A percentile compares a stretch with the other conserved stretches of the same genome.
phyloP scores from a whole-genome alignment of 495 filamentous ascomycete species.

The Letharia lupina region DNA sequence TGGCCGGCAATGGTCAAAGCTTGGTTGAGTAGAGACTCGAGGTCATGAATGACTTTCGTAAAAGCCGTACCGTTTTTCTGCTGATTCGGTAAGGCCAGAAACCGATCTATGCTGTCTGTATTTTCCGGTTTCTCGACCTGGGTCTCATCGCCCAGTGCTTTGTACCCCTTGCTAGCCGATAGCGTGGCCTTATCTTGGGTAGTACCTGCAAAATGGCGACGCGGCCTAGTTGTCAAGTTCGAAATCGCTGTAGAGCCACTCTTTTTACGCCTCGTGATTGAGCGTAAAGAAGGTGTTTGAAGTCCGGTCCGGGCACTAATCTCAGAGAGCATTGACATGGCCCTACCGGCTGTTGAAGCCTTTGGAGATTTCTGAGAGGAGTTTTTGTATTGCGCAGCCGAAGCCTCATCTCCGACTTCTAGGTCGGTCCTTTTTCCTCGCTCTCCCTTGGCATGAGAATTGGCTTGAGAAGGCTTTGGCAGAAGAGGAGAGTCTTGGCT shows the following conservation, averaged over 20 bases:
- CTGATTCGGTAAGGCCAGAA: conserved; percentile 10
- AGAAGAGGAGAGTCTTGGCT: conserved; percentile 14
- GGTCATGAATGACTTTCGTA: conserved; percentile 32
- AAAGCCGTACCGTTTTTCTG: conserved; percentile 17
- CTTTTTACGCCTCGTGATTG: conserved; percentile 4
- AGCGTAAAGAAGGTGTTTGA: conserved; percentile 9
- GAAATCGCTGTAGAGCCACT: conserved; percentile 11
- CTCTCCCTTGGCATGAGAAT: not conserved
- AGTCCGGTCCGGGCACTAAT: conserved; percentile 17
- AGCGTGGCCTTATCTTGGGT: conserved; percentile 2
- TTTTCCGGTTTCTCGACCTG: not conserved
- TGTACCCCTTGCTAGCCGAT: not conserved
- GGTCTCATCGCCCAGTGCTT: not conserved
- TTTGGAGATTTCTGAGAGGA: conserved; percentile 3
- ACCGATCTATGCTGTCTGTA: conserved; percentile 8
- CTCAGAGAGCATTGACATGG: conserved; percentile 22
- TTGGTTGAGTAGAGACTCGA: conserved; percentile 41
- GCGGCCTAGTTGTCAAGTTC: conserved; percentile 16
- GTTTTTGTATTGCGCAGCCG: not conserved
- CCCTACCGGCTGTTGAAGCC: conserved; percentile 14
- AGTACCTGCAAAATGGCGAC: not conserved
- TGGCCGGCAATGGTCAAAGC: conserved; percentile 38
- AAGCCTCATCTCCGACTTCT: not conserved
- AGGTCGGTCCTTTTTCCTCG: not conserved
- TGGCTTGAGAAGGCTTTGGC: not conserved